Conservation (phyloP, 2,329 filamentous ascomycete genomes). For the Fusarium xyrophilum region DNA sequence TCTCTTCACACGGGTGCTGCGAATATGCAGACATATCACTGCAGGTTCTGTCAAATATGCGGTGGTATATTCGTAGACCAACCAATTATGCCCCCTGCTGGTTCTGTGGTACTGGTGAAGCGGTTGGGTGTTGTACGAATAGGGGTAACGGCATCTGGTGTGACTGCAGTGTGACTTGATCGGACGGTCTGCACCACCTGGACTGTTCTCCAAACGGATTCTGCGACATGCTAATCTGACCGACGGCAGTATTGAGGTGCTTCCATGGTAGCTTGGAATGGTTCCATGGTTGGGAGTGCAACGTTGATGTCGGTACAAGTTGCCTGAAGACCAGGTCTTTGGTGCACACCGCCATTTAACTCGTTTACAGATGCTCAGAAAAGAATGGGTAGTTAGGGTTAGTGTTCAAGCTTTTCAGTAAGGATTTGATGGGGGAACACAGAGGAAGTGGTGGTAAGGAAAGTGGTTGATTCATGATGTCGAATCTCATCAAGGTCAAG, state of each 20-base stretch:
- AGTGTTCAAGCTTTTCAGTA: not conserved
- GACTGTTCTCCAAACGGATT: conserved; percentile 18
- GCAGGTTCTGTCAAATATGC: conserved; percentile 17
- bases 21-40: conserved; percentile 9
- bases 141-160: conserved; percentile 27
- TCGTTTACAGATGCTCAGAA: not conserved
- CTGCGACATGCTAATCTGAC: conserved; percentile 8
- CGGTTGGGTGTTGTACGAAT: conserved; percentile 3
- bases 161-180: conserved; percentile 25
- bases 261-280: not conserved
- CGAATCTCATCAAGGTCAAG: not conserved
- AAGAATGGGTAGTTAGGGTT: not conserved
- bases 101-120: conserved; percentile 7
- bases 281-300: conserved; percentile 13
- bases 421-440: not conserved
- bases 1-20: conserved; percentile 9
- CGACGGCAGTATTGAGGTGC: conserved; percentile 2
- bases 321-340: conserved; percentile 5
- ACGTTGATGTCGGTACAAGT: conserved; percentile 30
- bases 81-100: not conserved
- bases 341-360: conserved; percentile 7
- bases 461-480: not conserved
- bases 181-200: not conserved
- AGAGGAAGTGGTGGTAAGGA: not conserved
- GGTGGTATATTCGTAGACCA: conserved; percentile 1